Conservation (phyloP, 345 rosid genomes). For the Noccaea bulbosa region DNA sequence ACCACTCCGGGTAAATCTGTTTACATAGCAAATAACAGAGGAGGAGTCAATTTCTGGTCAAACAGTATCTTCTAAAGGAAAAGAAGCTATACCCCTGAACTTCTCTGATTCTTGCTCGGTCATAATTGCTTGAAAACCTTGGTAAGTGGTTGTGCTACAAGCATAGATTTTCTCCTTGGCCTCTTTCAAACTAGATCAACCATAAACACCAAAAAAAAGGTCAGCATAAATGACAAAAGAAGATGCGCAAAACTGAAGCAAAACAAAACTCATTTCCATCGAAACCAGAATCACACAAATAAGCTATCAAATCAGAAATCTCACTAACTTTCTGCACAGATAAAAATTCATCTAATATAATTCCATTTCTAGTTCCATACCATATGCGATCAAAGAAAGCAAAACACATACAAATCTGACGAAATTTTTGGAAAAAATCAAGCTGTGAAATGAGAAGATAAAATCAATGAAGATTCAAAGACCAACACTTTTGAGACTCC, state of each 20-base stretch:
- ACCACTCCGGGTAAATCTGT: constrained; percentile 86
- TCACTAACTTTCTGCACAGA: background rate
- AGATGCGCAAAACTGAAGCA: background rate
- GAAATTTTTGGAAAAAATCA: background rate
- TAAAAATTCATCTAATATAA: background rate
- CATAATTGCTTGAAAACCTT: constrained; percentile 96
- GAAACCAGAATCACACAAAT: no score
- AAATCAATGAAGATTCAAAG: background rate
- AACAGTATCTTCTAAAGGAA: background rate
- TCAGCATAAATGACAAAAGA: background rate
- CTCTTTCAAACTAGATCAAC: constrained; percentile 70
- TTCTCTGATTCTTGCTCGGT: constrained; percentile 82
- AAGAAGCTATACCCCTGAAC: constrained; percentile 54
- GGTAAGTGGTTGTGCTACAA: constrained; percentile 92
- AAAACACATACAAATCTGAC: background rate
- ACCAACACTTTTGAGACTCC: background rate
- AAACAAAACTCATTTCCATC: background rate
- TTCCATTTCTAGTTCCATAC: background rate
- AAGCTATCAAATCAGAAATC: background rate
- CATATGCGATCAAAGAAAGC: background rate
- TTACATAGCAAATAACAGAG: constrained; percentile 20
- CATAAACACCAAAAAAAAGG: constrained; percentile 3
- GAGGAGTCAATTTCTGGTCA: constrained; percentile 10
- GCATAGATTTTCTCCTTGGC: constrained; percentile 87
- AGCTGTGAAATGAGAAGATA: background rate